Evolutionary conservation across 805 yeast species (phyloP), one percentile per base, ranked within the genome.

Genomic region (Blastobotrys chiropterorum): DNA sequence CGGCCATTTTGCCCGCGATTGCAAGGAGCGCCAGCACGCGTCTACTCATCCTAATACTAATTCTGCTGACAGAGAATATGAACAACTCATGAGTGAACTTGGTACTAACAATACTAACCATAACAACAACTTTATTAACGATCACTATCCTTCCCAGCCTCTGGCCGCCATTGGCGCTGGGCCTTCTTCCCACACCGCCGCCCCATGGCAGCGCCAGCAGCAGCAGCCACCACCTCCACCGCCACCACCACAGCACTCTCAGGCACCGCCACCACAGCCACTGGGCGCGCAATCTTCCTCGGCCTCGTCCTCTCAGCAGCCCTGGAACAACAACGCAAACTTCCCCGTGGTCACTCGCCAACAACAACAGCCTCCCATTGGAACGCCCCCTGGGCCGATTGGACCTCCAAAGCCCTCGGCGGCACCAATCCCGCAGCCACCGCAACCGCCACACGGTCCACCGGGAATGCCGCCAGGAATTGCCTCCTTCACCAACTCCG

Each of bases 1-100:
- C 22, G 99, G 98, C 1, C 98, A 92, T 69, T 81, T 82, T 56
- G 90, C 95, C 0, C 75, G 89, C 53, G 98, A 94, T 68, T 94
- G 99, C 75, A 79, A 76, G 53, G 70, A 69, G 38, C 67, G 68
- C 39, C 56, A 34, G 21, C 46, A 43, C 38, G 8, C 19, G 43
- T 40, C 43, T 40, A 40, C 43, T 40, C 16, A 40, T 17, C 43
- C 43, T 15, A 40, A 17, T 40, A 40, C 17, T 40, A 40, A 40
- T 40, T 15, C 43, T 40, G 75, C 77, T 39, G 82, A 79, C 47
- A 60, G 67, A 44, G 83, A 80, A 56, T 73, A 74, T 54, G 78
- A 75, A 41, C 72, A 70, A 50, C 74, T 80, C 69, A 74, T 81
- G 76, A 65, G 67, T 49, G 82, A 76, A 50, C 63, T 78, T 47